phyloP scores from a whole-genome alignment of 495 filamentous ascomycete species.

The Penicillium paradoxum region DNA sequence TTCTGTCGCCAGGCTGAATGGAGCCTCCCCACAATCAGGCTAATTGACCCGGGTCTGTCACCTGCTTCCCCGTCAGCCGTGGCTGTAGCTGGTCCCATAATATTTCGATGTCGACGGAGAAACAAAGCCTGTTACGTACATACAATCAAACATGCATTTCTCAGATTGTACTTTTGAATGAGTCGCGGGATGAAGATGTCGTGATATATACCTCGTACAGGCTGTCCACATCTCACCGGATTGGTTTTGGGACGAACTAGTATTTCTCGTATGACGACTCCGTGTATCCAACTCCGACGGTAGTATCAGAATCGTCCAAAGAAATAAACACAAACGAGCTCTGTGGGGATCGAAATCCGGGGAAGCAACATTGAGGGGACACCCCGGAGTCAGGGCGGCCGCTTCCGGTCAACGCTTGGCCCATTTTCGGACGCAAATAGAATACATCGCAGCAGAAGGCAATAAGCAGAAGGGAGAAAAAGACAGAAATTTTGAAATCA shows the following conservation, averaged over 20 bases:
- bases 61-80: constrained; percentile 4
- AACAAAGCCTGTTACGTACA: background rate
- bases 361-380: constrained; percentile 1
- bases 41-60: background rate
- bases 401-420: constrained; percentile 1
- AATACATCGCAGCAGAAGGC: too few relatives aligned
- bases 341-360: constrained; percentile 1
- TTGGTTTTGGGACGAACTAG: too few relatives aligned
- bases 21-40: background rate
- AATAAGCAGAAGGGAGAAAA: too few relatives aligned
- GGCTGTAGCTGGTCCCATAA: background rate
- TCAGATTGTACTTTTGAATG: background rate
- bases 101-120: background rate
- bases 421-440: constrained; percentile 5
- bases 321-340: background rate
- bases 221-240: too few relatives aligned
- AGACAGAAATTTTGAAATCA: too few relatives aligned
- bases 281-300: too few relatives aligned
- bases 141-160: background rate
- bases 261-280: background rate
- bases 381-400: background rate
- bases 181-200: too few relatives aligned
- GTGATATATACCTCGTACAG: background rate
- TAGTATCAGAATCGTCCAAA: too few relatives aligned
- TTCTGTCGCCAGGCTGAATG: background rate